Percentiles rank a stretch among this genome's conserved stretches.
Evolutionary conservation across 257 asterid species (phyloP).

Genomic region (Solanum pinnatisectum): DNA sequence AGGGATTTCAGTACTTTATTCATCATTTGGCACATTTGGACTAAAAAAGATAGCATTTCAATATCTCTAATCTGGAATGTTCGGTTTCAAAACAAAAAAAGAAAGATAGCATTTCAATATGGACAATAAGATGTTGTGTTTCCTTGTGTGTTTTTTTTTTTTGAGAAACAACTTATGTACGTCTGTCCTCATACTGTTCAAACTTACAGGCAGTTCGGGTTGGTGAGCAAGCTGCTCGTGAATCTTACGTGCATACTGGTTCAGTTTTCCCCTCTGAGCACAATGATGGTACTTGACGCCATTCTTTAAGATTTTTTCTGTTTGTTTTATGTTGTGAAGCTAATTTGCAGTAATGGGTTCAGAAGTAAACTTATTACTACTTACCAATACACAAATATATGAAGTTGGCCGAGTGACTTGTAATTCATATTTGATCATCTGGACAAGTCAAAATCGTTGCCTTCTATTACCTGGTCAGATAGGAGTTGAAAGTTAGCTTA

Average conservation of each 20-base stretch:
- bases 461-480: background rate
- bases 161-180: background rate
- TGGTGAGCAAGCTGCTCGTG: conserved; percentile 22
- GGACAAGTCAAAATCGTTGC: background rate
- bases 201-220: conserved; percentile 24
- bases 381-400: background rate
- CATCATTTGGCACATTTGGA: background rate
- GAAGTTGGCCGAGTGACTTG: background rate
- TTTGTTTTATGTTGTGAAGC: background rate
- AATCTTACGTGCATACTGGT: conserved; percentile 8
- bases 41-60: background rate
- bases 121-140: background rate
- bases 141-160: background rate
- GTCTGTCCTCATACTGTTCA: background rate
- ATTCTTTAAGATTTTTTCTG: conserved; percentile 1
- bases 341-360: background rate
- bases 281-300: conserved; percentile 29
- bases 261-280: conserved; percentile 22
- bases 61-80: background rate
- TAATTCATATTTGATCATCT: background rate
- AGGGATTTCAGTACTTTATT: background rate
- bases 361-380: background rate
- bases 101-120: background rate
- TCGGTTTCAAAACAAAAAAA: too few species aligned
- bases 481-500: background rate